These are phyloP conservation scores for Paramecium pentaurelia DNA, from an alignment of 73 alveolate genomes.

Conservation along the genomic window DNA sequence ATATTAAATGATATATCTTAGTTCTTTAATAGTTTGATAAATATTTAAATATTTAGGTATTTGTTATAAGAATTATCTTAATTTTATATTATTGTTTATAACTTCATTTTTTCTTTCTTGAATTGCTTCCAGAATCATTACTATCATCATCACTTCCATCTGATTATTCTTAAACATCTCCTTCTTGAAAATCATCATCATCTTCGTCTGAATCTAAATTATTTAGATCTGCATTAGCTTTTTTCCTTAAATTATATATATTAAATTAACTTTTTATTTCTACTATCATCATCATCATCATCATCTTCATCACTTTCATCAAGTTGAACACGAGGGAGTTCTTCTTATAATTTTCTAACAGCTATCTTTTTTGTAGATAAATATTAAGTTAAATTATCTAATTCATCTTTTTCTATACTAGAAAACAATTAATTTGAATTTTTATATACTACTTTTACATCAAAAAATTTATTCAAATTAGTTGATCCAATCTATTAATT, in stretches of 20 bases:
- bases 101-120: neutral
- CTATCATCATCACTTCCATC: neutral
- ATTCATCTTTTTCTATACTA: neutral
- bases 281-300: neutral
- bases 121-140: neutral
- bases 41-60: no score
- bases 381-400: neutral
- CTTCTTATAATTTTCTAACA: neutral
- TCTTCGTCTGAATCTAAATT: constrained; percentile 32
- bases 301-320: neutral
- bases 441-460: neutral
- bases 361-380: neutral
- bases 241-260: neutral
- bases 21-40: neutral
- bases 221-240: neutral
- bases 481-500: neutral
- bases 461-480: neutral
- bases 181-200: constrained; percentile 23
- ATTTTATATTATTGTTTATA: neutral
- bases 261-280: neutral
- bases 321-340: neutral
- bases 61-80: neutral
- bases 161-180: neutral
- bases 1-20: neutral
- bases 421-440: neutral